Percentiles rank a stretch among this genome's conserved stretches.
These are phyloP conservation scores for Solanum piurae DNA, from an alignment of 257 asterid genomes.

Conservation along the genomic window DNA sequence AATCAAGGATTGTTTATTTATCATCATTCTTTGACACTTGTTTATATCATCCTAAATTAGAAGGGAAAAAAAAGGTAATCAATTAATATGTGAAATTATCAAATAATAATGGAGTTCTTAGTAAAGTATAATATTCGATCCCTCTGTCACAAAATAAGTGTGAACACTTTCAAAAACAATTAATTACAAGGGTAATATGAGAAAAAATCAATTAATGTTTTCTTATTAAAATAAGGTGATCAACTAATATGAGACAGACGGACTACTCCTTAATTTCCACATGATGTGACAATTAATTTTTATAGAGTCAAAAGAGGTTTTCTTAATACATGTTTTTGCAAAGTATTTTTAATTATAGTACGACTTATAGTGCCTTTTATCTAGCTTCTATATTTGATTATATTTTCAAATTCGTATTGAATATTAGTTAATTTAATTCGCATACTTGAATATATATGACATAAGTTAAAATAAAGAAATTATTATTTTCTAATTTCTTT, in stretches of 20 bases:
- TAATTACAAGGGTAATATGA: too few species aligned
- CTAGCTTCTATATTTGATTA: not conserved
- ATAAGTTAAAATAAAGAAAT: not conserved
- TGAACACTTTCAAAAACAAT: too few species aligned
- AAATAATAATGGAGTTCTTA: not conserved
- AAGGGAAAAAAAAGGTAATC: too few species aligned
- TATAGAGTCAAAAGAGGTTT: not conserved
- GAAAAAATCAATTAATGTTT: too few species aligned
- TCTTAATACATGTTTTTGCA: not conserved
- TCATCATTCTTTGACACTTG: constrained; percentile 32
- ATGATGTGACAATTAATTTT: not conserved
- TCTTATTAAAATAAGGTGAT: too few species aligned
- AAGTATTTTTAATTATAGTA: not conserved
- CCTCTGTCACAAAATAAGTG: too few species aligned
- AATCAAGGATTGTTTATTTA: constrained; percentile 9
- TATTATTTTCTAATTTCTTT: not conserved
- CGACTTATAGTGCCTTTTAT: too few species aligned
- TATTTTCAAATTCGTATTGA: not conserved
- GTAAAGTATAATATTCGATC: not conserved
- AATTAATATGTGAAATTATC: not conserved
- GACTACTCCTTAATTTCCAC: not conserved
- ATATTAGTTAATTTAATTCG: not conserved
- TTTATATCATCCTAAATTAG: constrained; percentile 32
- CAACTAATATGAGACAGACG: too few species aligned
- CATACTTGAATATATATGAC: not conserved